Conservation (phyloP, 108 stramenopile genomes). For the Skeletonema potamos region DNA sequence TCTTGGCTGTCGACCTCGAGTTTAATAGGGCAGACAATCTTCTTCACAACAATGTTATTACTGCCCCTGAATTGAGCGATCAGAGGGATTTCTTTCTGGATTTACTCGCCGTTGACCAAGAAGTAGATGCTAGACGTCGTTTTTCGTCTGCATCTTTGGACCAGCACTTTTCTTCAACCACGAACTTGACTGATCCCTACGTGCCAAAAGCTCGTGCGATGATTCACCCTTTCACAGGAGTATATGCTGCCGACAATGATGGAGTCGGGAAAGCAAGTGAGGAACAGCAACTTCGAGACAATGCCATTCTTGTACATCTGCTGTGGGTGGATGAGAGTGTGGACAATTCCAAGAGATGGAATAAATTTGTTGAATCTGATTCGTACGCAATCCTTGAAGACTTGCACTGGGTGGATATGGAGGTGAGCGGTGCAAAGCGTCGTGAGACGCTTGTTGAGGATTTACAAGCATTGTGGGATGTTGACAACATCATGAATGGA, state of each 20-base stretch:
- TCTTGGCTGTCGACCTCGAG: slow-evolving; percentile 25
- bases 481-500: slow-evolving; percentile 27
- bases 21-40: slow-evolving; percentile 9
- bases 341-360: slow-evolving; percentile 19
- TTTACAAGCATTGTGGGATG: slow-evolving; percentile 37
- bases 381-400: slow-evolving; percentile 20
- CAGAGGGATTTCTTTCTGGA: slow-evolving; percentile 25
- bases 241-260: slow-evolving; percentile 13
- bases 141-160: neutral
- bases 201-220: neutral
- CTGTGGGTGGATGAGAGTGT: slow-evolving; percentile 37
- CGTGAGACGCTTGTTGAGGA: slow-evolving; percentile 29
- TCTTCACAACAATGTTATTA: slow-evolving; percentile 4
- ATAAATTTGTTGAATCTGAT: slow-evolving; percentile 10
- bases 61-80: slow-evolving; percentile 21
- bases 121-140: slow-evolving; percentile 21
- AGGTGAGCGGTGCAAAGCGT: slow-evolving; percentile 36
- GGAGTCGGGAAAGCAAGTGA: neutral
- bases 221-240: slow-evolving; percentile 15
- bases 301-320: slow-evolving; percentile 30
- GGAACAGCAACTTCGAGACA: slow-evolving; percentile 8
- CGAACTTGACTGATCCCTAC: slow-evolving; percentile 33
- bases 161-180: slow-evolving; percentile 11
- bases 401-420: slow-evolving; percentile 24
- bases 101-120: slow-evolving; percentile 26